Evolutionary conservation across 306 rosid species (phyloP), one percentile per base, ranked within the genome.

Genomic region (Hylodesmum podocarpum): DNA sequence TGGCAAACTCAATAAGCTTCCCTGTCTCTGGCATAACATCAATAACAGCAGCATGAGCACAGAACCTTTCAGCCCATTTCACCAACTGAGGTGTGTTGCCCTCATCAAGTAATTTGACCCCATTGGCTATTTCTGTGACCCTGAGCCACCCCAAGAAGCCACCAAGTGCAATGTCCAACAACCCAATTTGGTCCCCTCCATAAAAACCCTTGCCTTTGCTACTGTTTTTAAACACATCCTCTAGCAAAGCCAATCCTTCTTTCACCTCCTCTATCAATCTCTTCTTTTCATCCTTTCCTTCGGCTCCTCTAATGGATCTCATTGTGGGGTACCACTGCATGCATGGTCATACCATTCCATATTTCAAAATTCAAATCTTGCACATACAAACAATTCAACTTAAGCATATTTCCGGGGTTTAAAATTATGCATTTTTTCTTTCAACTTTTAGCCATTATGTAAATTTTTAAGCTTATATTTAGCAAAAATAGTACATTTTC

Each of bases 111-210:
- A 89, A 55, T 43, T 84, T 91, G 31, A 84, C 3, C 50, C 85
- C 89, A 65, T 0, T 15, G n/a, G 34, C 6, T 12, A n/a, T 33
- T 75, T 91, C 89, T 0, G 49, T 68, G 11, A 81, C 90, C 27
- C 78, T 77, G 1, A 90, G 16, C 96, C 89, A 88, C 8, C 82
- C 93, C 73, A 91, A 66, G 49, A 21, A 55, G 75, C 83, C 5
- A 12, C 97, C 97, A 11, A 89, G 76, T 29, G 89, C 89, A 72
- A 90, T 86, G 18, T 88, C 96, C 4, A 90, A 68, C 46, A 53
- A 81, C 33, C 91, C 97, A 50, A 89, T 74, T 43, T 59, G 72
- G 59, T 85, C 87, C 3, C 93, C 93, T 0, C 91, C 81, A 1
- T 88, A 89, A 65, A 86, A 91, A 2, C 70, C 49, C 70, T 85